These are phyloP conservation scores for Xylaria sp. DNA, from an alignment of 2,329 filamentous ascomycete species.

Conservation along the genomic window DNA sequence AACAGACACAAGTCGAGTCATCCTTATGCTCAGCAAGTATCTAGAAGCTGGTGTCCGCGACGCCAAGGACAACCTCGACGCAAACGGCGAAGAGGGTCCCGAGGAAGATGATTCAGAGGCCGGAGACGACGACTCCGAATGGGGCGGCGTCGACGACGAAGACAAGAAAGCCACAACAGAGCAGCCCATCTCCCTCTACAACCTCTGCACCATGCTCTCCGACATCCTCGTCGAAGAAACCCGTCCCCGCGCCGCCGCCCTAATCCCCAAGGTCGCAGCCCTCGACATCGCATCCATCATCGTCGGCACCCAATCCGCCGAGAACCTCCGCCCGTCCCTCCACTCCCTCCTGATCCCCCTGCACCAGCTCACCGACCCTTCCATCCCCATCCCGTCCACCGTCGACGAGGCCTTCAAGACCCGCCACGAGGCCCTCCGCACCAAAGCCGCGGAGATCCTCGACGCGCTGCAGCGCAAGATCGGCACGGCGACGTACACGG, in stretches of 20 bases:
- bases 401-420: conserved; percentile 64
- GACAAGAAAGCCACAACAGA: conserved; percentile 23
- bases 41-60: conserved; percentile 55
- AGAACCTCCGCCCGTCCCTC: conserved; percentile 57
- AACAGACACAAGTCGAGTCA: conserved; percentile 70
- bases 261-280: conserved; percentile 69
- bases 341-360: conserved; percentile 57
- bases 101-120: conserved; percentile 37
- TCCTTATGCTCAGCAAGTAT: conserved; percentile 70
- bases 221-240: conserved; percentile 73
- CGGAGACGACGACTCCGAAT: conserved; percentile 37
- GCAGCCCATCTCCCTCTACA: conserved; percentile 49
- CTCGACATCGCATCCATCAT: conserved; percentile 70
- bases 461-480: conserved; percentile 79
- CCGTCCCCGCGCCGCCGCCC: conserved; percentile 54
- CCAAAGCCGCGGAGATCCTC: conserved; percentile 70
- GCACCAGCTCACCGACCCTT: conserved; percentile 77
- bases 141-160: conserved; percentile 32
- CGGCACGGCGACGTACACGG: conserved; percentile 74
- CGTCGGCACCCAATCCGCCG: conserved; percentile 53
- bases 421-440: conserved; percentile 64
- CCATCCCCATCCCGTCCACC: conserved; percentile 65
- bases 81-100: conserved; percentile 36
- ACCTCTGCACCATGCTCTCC: conserved; percentile 73
- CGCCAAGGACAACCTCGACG: conserved; percentile 34